These are phyloP conservation scores for Aspergillus coremiiformis DNA, from an alignment of 495 filamentous ascomycete species.

Conservation along the genomic window DNA sequence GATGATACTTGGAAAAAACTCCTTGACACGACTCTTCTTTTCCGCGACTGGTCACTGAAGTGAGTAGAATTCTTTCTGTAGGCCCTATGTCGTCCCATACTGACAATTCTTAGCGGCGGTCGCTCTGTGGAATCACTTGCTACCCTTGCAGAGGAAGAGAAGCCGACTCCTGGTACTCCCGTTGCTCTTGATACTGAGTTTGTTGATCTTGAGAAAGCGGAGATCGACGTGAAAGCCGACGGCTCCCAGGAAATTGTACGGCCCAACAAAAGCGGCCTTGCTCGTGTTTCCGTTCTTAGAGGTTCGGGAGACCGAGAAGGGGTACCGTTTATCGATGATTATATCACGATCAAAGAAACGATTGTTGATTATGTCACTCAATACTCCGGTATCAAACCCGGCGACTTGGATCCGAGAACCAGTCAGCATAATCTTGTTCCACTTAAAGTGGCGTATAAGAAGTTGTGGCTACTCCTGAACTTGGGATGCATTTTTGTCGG, in stretches of 20 bases:
- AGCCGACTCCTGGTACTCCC: conserved; percentile 59
- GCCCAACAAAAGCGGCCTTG: conserved; percentile 76
- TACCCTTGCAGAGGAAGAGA: conserved; percentile 60
- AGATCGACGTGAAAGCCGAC: conserved; percentile 88
- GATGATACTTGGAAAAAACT: conserved; percentile 79
- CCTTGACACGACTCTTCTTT: conserved; percentile 77
- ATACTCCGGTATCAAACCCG: conserved; percentile 81
- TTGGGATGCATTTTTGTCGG: conserved; percentile 90
- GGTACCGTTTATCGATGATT: conserved; percentile 90
- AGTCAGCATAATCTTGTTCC: conserved; percentile 75
- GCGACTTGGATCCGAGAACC: conserved; percentile 68
- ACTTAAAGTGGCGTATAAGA: conserved; percentile 91
- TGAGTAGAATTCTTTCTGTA: conserved; percentile 25
- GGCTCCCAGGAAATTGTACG: conserved; percentile 79
- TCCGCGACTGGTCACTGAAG: conserved; percentile 61
- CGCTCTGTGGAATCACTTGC: conserved; percentile 34
- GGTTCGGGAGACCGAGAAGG: conserved; percentile 69
- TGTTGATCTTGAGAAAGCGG: conserved; percentile 79
- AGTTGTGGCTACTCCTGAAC: conserved; percentile 93
- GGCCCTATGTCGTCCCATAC: background rate
- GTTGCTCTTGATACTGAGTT: conserved; percentile 95
- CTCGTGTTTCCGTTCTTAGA: conserved; percentile 79
- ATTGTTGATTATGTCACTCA: conserved; percentile 95
- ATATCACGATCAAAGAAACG: conserved; percentile 80
- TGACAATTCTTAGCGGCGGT: conserved; percentile 22